Conservation (phyloP, 371 early-diverging fungal genomes). For the Apophysomyces sp. region DNA sequence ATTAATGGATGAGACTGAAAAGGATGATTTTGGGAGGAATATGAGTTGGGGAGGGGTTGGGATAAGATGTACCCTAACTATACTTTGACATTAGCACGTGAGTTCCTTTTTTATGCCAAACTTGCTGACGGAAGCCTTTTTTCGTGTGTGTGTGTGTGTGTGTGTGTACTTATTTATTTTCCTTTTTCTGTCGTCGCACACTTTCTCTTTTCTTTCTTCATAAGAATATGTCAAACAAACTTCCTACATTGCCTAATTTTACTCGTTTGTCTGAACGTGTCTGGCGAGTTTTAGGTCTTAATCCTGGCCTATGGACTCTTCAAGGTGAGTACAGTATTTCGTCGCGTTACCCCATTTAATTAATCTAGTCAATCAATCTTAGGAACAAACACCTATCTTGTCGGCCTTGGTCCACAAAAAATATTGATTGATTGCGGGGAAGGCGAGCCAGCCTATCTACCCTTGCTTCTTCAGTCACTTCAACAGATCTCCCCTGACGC, state of each 20-base stretch:
- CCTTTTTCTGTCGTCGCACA: neutral
- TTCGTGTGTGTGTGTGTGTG: too few relatives aligned
- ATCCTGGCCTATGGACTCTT: conserved; percentile 74
- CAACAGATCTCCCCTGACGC: conserved; percentile 69
- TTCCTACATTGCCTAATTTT: conserved; percentile 31
- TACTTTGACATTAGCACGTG: too few relatives aligned
- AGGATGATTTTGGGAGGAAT: neutral
- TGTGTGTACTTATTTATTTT: too few relatives aligned
- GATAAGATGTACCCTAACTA: too few relatives aligned
- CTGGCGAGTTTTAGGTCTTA: conserved; percentile 64
- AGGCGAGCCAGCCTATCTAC: conserved; percentile 71
- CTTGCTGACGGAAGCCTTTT: neutral
- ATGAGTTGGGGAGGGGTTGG: too few relatives aligned
- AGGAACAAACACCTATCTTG: conserved; percentile 88
- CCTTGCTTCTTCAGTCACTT: conserved; percentile 53
- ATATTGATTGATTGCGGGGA: conserved; percentile 84
- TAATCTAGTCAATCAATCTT: neutral
- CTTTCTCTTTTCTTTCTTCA: neutral
- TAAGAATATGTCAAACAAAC: neutral
- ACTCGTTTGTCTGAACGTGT: conserved; percentile 48
- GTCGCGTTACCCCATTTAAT: neutral
- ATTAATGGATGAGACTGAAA: neutral
- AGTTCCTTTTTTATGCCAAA: neutral
- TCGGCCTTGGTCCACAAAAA: conserved; percentile 72
- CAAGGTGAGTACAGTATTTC: conserved; percentile 48